These are phyloP conservation scores for Curvularia hawaiiensis DNA, from an alignment of 2,329 filamentous ascomycete genomes.

Conservation along the genomic window DNA sequence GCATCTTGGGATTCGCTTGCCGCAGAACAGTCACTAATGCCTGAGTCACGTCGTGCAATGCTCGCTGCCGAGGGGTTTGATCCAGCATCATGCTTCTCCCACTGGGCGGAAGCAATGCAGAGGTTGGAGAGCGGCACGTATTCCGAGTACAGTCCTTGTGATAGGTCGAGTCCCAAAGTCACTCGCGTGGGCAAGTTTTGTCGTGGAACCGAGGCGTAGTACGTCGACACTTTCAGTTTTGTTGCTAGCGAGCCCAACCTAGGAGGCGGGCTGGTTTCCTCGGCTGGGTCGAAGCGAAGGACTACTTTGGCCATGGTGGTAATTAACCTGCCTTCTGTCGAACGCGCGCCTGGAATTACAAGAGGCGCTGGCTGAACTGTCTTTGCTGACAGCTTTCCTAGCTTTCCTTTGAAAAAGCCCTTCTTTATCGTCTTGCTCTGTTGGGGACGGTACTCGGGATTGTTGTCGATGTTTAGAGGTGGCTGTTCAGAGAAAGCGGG, in stretches of 20 bases:
- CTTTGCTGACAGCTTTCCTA: constrained; percentile 63
- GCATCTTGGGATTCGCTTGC: constrained; percentile 18
- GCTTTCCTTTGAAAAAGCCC: constrained; percentile 63
- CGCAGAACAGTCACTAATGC: constrained; percentile 43
- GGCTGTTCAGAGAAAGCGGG: constrained; percentile 65
- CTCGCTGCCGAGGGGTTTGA: constrained; percentile 36
- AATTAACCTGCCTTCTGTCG: constrained; percentile 48
- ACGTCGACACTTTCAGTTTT: constrained; percentile 64
- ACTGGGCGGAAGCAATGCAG: constrained; percentile 62
- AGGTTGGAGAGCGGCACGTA: constrained; percentile 59
- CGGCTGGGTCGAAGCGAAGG: constrained; percentile 65
- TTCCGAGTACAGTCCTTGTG: constrained; percentile 60
- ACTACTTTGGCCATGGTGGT: constrained; percentile 62
- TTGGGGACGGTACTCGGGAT: constrained; percentile 58
- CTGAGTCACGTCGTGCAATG: constrained; percentile 49
- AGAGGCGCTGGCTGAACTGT: constrained; percentile 64
- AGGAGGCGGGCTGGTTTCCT: constrained; percentile 57
- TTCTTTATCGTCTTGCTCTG: constrained; percentile 66
- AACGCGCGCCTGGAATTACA: constrained; percentile 52
- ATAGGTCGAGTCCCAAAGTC: constrained; percentile 50
- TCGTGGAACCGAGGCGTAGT: constrained; percentile 59
- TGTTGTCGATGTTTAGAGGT: constrained; percentile 58
- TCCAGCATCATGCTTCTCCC: constrained; percentile 55
- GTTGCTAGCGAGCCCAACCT: constrained; percentile 57
- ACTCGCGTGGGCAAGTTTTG: constrained; percentile 55